Percentiles rank a stretch among this genome's conserved stretches.
phyloP scores from a whole-genome alignment of 495 filamentous ascomycete genomes.

The Penicillium lividum region DNA sequence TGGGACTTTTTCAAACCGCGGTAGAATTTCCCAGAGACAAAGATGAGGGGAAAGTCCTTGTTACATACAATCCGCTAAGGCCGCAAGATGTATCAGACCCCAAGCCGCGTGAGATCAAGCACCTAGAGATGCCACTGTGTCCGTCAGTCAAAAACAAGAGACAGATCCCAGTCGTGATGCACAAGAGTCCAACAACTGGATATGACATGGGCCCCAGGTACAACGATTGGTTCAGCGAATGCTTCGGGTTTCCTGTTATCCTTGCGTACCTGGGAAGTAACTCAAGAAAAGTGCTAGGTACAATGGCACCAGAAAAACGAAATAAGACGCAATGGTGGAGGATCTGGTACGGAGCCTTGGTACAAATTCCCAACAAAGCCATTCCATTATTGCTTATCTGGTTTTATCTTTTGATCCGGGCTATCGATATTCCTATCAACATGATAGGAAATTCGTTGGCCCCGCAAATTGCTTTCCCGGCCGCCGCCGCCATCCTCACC shows the following conservation, averaged over 20 bases:
- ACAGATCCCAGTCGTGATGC: constrained; percentile 58
- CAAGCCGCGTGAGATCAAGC: constrained; percentile 18
- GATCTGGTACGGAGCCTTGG: constrained; percentile 1
- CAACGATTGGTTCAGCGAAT: constrained; percentile 72
- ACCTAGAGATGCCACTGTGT: constrained; percentile 59
- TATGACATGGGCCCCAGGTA: constrained; percentile 67
- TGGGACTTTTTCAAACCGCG: constrained; percentile 66
- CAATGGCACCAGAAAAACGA: constrained; percentile 37
- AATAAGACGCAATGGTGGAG: constrained; percentile 7
- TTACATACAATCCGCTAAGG: constrained; percentile 53
- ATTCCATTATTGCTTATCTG: not conserved
- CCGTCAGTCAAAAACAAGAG: constrained; percentile 42
- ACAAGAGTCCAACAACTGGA: constrained; percentile 60
- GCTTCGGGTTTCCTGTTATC: constrained; percentile 66
- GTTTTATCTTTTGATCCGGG: not conserved
- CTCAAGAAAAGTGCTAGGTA: constrained; percentile 64
- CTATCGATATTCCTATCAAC: not conserved
- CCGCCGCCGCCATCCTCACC: not conserved
- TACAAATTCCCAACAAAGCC: not conserved
- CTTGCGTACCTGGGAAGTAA: constrained; percentile 71
- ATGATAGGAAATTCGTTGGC: not conserved
- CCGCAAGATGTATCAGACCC: constrained; percentile 11
- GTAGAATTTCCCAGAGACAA: constrained; percentile 41
- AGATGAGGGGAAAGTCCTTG: constrained; percentile 46
- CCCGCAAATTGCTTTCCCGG: not conserved